A percentile compares a stretch with the other conserved stretches of the same genome.
Conservation (phyloP, 108 stramenopile species). For the Cyclotella choctawhatcheeana region DNA sequence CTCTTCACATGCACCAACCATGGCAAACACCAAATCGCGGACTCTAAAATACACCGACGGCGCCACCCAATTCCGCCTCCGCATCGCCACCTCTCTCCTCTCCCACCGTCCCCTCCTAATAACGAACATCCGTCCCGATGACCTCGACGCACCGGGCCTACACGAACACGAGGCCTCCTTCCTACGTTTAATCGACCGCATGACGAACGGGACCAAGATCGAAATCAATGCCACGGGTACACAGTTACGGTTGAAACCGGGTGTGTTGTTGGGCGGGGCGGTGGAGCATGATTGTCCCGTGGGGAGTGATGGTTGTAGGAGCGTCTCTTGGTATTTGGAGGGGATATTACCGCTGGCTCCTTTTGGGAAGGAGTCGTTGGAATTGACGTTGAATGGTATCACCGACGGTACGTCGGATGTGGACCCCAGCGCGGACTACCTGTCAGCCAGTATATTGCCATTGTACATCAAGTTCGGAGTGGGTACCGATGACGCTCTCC, state of each 20-base stretch:
- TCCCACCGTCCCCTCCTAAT: conserved; percentile 85
- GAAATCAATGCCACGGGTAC: conserved; percentile 99
- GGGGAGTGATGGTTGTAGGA: conserved; percentile 39
- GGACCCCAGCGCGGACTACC: conserved; percentile 88
- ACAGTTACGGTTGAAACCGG: conserved; percentile 91
- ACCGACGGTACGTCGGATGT: conserved; percentile 76
- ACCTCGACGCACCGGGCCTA: conserved; percentile 79
- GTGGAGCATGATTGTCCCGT: conserved; percentile 88
- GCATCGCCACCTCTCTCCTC: conserved; percentile 74
- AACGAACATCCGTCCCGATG: conserved; percentile 85
- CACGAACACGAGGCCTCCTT: conserved; percentile 89
- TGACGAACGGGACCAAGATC: conserved; percentile 95
- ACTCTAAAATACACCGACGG: conserved; percentile 82
- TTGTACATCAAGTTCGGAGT: conserved; percentile 90
- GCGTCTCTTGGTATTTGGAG: conserved; percentile 97
- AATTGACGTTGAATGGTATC: conserved; percentile 79
- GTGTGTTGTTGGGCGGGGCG: conserved; percentile 90
- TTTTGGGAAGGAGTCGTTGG: conserved; percentile 92
- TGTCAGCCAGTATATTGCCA: conserved; percentile 79
- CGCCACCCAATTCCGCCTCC: conserved; percentile 85
- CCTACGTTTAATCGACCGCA: conserved; percentile 87
- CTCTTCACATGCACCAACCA: neutral
- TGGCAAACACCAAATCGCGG: conserved; percentile 5
- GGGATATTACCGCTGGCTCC: conserved; percentile 95
- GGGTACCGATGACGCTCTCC: conserved; percentile 65